Evolutionary conservation across 345 rosid genomes (phyloP).

Genomic region (Aquilaria sinensis): DNA sequence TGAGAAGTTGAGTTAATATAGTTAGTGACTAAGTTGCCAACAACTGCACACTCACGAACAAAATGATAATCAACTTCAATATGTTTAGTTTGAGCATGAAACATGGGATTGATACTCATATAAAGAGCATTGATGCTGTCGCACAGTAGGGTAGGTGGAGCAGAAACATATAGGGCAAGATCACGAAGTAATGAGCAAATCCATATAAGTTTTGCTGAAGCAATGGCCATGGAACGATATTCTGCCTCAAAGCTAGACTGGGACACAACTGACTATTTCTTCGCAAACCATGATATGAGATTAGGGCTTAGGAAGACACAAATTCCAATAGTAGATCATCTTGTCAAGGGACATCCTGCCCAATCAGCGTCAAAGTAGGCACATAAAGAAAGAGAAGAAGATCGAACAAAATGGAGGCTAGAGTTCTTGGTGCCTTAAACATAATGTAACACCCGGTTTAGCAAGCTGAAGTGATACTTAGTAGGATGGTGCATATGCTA

Average conservation of each 20-base stretch:
- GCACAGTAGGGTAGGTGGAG: background rate
- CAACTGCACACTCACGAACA: no score
- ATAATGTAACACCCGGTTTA: background rate
- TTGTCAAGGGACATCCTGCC: background rate
- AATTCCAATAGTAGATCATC: background rate
- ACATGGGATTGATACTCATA: background rate
- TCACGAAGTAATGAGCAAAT: background rate
- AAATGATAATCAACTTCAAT: no score
- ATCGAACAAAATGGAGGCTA: no score
- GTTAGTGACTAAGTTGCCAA: background rate
- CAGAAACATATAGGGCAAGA: background rate
- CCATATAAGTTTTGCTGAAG: background rate
- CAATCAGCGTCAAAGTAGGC: background rate
- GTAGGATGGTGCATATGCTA: background rate
- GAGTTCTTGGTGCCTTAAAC: no score
- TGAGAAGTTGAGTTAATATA: no score
- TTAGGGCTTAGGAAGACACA: background rate
- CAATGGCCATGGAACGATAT: background rate
- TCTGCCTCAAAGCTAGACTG: background rate
- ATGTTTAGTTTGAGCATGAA: background rate
- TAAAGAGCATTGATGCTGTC: background rate
- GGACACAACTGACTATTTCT: background rate
- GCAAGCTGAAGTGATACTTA: background rate
- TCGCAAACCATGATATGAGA: background rate
- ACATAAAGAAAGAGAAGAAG: no score